Percentiles rank a stretch among this genome's conserved stretches.
Evolutionary conservation across 108 stramenopile species (phyloP).

Genomic region (Skeletonema marinoi): DNA sequence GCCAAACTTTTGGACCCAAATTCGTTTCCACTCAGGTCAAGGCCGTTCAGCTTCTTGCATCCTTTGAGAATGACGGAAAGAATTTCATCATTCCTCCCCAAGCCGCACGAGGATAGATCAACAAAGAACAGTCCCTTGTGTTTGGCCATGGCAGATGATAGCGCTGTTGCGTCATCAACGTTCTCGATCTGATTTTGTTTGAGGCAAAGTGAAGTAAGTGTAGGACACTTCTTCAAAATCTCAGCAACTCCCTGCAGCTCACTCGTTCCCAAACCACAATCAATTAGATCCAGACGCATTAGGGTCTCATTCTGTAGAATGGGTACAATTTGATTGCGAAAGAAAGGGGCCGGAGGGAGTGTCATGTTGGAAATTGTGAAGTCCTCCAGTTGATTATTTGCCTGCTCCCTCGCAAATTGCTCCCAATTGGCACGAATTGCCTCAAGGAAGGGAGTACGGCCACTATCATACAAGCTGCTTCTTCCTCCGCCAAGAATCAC

Average conservation of each 20-base stretch:
- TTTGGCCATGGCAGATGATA: background rate
- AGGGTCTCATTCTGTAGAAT: background rate
- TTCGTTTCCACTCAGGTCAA: background rate
- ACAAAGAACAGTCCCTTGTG: background rate
- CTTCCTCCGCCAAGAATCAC: background rate
- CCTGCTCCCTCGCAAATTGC: background rate
- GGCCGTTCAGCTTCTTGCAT: background rate
- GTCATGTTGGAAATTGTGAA: background rate
- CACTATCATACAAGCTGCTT: background rate
- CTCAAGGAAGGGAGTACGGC: background rate
- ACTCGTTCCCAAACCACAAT: background rate
- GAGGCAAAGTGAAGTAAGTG: background rate
- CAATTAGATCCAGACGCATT: conserved; percentile 1
- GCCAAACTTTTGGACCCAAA: background rate
- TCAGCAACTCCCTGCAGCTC: background rate
- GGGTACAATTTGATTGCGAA: conserved; percentile 1
- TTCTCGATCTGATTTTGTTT: background rate
- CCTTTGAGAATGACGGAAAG: background rate
- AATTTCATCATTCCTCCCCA: background rate
- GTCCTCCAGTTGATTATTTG: background rate
- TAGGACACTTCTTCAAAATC: background rate
- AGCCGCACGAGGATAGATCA: background rate
- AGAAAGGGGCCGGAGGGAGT: conserved; percentile 8
- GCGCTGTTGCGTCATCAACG: background rate
- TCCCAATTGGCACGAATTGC: background rate